These are phyloP conservation scores for Daldinia vernicosa DNA, from an alignment of 495 filamentous ascomycete species.

Conservation along the genomic window DNA sequence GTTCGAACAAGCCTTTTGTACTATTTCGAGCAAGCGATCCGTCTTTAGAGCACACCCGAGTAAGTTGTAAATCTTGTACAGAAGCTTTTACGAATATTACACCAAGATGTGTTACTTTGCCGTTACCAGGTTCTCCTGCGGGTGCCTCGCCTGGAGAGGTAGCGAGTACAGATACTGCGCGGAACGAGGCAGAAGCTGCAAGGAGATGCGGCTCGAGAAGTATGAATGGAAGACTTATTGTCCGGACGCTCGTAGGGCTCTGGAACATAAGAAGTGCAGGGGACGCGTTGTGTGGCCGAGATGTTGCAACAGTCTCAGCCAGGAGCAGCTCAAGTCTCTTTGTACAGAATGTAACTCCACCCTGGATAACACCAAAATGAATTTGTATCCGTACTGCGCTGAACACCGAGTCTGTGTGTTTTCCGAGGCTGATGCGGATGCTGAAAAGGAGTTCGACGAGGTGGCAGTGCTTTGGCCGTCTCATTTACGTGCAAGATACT, in stretches of 20 bases:
- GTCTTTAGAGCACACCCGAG: not conserved
- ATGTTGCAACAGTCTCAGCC: slow-evolving; percentile 1
- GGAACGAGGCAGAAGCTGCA: slow-evolving; percentile 13
- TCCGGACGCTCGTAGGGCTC: not conserved
- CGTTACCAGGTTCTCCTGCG: slow-evolving; percentile 9
- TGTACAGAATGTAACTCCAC: slow-evolving; percentile 14
- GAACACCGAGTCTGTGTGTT: slow-evolving; percentile 2
- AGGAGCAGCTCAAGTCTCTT: not conserved
- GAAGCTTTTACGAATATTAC: not conserved
- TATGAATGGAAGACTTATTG: slow-evolving; percentile 27
- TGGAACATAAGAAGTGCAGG: slow-evolving; percentile 1
- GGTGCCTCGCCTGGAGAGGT: slow-evolving; percentile 12
- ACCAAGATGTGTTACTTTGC: slow-evolving; percentile 11
- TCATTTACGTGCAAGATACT: slow-evolving; percentile 6
- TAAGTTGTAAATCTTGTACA: not conserved
- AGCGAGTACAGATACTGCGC: slow-evolving; percentile 21
- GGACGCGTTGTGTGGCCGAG: not conserved
- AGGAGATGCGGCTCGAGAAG: not conserved
- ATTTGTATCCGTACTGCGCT: not conserved
- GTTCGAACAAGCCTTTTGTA: not conserved
- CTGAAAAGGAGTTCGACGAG: slow-evolving; percentile 11
- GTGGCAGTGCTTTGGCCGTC: slow-evolving; percentile 13
- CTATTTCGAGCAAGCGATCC: not conserved
- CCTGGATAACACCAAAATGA: not conserved
- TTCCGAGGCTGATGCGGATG: not conserved